These are phyloP conservation scores for Plasmodium coatneyi DNA, from an alignment of 169 alveolate species.

Conservation along the genomic window DNA sequence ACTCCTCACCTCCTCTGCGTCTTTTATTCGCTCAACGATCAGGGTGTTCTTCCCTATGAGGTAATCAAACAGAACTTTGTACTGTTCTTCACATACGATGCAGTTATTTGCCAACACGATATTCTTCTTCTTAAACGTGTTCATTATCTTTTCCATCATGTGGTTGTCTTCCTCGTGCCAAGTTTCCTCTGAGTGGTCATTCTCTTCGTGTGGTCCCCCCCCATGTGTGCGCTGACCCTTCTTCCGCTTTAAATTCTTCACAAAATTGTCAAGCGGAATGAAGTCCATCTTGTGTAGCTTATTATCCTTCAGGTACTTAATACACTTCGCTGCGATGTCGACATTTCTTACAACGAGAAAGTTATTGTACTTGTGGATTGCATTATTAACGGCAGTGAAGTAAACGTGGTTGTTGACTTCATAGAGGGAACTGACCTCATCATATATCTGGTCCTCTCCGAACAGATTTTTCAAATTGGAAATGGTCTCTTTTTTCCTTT, in stretches of 20 bases:
- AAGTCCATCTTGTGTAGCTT: constrained; percentile 78
- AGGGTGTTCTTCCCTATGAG: constrained; percentile 43
- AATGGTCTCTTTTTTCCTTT: constrained; percentile 74
- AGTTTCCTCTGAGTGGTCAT: not conserved
- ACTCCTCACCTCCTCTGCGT: constrained; percentile 37
- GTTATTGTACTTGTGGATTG: constrained; percentile 76
- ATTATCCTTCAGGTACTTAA: constrained; percentile 70
- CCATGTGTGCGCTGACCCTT: not conserved
- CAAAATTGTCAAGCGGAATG: constrained; percentile 76
- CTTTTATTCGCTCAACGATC: constrained; percentile 24
- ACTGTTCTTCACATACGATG: constrained; percentile 38
- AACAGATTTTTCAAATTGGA: constrained; percentile 70
- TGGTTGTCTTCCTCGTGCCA: not conserved
- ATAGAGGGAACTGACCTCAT: constrained; percentile 78
- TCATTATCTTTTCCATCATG: constrained; percentile 21
- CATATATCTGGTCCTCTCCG: constrained; percentile 76
- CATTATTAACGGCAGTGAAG: constrained; percentile 78
- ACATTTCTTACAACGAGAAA: constrained; percentile 76
- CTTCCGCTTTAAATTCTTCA: not conserved
- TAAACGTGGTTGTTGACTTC: constrained; percentile 78
- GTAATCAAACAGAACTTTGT: constrained; percentile 23
- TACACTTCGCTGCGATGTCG: constrained; percentile 75
- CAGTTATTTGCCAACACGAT: constrained; percentile 53
- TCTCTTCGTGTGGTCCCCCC: not conserved
- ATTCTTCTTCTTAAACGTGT: constrained; percentile 29